Base-by-base conservation (phyloP, 2,329 filamentous ascomycete genomes). In the Coniochaeta prunicola region DNA sequence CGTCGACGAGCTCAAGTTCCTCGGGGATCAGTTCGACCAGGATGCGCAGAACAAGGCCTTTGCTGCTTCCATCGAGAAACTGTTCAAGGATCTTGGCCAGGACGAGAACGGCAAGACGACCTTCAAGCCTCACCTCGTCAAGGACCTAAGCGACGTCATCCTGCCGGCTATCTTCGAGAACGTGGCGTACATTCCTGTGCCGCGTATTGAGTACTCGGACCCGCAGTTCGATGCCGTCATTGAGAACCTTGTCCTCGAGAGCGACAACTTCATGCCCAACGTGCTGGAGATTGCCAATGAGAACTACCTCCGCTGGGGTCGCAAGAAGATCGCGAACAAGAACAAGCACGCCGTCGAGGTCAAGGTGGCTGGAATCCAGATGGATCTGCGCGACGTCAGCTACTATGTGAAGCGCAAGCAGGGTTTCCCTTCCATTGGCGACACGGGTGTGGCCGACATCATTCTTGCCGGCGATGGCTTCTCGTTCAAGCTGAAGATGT, bases 341-440 rank as follows among this genome's bases (percentile, higher is more conserved):
- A 88, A 86, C 73, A 88, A 90, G 74, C 92, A 96, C 75, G 80
- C 81, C 1, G 68, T 93, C 64, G 91, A 94, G 79, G 80, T 97
- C 62, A 89, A 91, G 62, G 89, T 94, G 3, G 89, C 90, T 26
- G 93, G 94, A 57, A 82, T 99, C 42, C 94, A 99, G 79, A 92
- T 93, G 80, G 94, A 99, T 65, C 80, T 97, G 50, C 84, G 83
- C 64, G 91, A 96, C 69, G 91, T 99, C 62, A 91, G 90, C 73
- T 97, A 92, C 81, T 92, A 97, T 74, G 81, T 99, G 76, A 94
- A 94, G 78, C 90, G 88, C 76, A 97, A 99, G 84, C 79, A 92
- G 68, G 93, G 94, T 9, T 97, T 97, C 80, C 93, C 92, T 3
- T 83, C 87, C 15, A 80, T 97, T 71, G 92, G 85, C 19, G 94